phyloP scores from a whole-genome alignment of 208 protist species.

The Leptomonas seymouri region DNA sequence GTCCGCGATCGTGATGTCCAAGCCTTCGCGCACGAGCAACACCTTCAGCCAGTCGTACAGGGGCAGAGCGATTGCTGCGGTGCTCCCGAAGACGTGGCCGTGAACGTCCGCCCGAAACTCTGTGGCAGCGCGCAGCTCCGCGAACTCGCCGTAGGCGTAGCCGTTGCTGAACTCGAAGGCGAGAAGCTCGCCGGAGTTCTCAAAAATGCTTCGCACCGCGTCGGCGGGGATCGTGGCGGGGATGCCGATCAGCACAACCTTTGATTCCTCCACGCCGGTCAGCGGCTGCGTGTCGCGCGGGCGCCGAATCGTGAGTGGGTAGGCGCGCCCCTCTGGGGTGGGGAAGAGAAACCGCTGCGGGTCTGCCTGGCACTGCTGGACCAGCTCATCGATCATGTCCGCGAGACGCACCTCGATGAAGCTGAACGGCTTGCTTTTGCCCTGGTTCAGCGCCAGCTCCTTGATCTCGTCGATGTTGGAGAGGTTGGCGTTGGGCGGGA shows the following conservation, averaged over 20 bases:
- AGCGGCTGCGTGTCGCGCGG: slow-evolving; percentile 72
- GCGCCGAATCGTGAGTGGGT: slow-evolving; percentile 68
- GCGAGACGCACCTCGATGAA: slow-evolving; percentile 84
- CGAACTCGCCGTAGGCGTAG: slow-evolving; percentile 82
- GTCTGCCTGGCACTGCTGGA: slow-evolving; percentile 53
- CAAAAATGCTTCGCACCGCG: slow-evolving; percentile 55
- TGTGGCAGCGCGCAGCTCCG: slow-evolving; percentile 45
- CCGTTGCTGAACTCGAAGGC: slow-evolving; percentile 71
- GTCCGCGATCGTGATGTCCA: slow-evolving; percentile 75
- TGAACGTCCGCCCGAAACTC: slow-evolving; percentile 78
- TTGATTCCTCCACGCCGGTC: slow-evolving; percentile 53
- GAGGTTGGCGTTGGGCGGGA: slow-evolving; percentile 63
- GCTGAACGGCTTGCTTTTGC: slow-evolving; percentile 74
- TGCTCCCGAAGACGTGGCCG: slow-evolving; percentile 65
- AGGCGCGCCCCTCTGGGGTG: slow-evolving; percentile 42
- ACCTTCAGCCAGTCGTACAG: slow-evolving; percentile 83
- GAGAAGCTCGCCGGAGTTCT: slow-evolving; percentile 62
- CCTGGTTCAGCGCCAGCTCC: slow-evolving; percentile 55
- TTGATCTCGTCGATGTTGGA: slow-evolving; percentile 63
- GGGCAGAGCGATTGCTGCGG: slow-evolving; percentile 64
- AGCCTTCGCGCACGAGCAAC: slow-evolving; percentile 57
- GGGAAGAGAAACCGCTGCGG: slow-evolving; percentile 68
- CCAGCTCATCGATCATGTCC: slow-evolving; percentile 83
- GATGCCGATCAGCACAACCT: slow-evolving; percentile 83
- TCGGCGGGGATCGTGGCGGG: slow-evolving; percentile 57